Evolutionary conservation across 2,329 filamentous ascomycete genomes (phyloP).

Genomic region (Botryosphaeria dothidea): DNA sequence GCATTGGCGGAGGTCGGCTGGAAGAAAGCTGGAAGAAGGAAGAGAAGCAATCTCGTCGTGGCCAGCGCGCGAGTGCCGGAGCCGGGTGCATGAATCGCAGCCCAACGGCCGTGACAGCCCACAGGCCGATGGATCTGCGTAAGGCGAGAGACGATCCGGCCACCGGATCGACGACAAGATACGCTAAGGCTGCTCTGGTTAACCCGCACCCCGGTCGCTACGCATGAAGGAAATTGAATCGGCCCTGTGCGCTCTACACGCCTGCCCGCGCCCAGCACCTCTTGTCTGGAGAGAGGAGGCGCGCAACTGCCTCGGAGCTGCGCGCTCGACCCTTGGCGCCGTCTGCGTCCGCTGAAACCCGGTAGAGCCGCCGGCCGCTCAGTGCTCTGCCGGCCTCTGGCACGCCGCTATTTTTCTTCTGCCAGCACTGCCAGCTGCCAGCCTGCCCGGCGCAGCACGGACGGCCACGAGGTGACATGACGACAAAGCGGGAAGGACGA

Average conservation of each 20-base stretch:
- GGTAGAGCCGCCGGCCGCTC: background rate
- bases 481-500: slow-evolving; percentile 10
- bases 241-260: slow-evolving; percentile 1
- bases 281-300: background rate
- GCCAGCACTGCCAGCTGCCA: background rate
- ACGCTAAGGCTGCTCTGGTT: background rate
- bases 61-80: background rate
- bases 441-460: background rate
- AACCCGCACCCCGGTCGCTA: background rate
- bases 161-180: slow-evolving; percentile 13
- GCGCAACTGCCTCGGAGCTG: slow-evolving; percentile 7
- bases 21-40: too few species aligned
- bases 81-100: slow-evolving; percentile 14
- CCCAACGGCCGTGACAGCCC: slow-evolving; percentile 4
- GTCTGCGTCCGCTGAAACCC: background rate
- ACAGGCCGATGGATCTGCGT: slow-evolving; percentile 4
- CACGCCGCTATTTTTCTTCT: background rate
- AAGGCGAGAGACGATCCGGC: too few species aligned
- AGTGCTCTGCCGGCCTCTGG: background rate
- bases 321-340: background rate
- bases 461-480: slow-evolving; percentile 4
- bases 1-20: background rate
- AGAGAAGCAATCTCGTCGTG: slow-evolving; percentile 1
- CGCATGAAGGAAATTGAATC: slow-evolving; percentile 14
- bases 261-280: background rate